Conservation (phyloP, 1,284 basidiomycete species). For the Tausonia pullulans region DNA sequence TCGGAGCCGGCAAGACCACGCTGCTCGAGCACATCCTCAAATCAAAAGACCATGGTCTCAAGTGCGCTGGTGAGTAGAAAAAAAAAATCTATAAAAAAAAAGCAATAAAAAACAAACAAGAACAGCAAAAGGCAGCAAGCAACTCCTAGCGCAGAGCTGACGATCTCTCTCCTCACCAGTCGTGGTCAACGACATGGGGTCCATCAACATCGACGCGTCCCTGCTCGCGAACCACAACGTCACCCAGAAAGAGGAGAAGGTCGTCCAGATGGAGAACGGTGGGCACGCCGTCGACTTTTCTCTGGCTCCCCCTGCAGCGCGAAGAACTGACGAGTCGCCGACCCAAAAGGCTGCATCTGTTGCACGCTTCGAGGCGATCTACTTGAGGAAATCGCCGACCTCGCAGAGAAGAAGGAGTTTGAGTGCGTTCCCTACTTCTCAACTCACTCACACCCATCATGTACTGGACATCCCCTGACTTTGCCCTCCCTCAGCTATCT, state of each 20-base stretch:
- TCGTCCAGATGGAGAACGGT: constrained; percentile 40
- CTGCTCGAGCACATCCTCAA: constrained; percentile 38
- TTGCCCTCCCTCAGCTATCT: constrained; percentile 26
- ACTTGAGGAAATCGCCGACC: constrained; percentile 37
- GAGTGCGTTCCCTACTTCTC: constrained; percentile 22
- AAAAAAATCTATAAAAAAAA: too few relatives aligned
- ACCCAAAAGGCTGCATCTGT: constrained; percentile 36
- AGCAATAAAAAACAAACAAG: too few relatives aligned
- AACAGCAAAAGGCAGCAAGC: neutral
- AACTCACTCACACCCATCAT: neutral
- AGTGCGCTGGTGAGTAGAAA: constrained; percentile 23
- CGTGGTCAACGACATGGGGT: constrained; percentile 40
- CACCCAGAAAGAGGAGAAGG: constrained; percentile 34
- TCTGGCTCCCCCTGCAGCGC: too few relatives aligned
- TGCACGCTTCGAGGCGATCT: constrained; percentile 41
- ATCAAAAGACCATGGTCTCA: constrained; percentile 34
- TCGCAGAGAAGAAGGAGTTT: constrained; percentile 33
- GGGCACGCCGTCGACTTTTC: neutral
- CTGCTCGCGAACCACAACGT: constrained; percentile 35
- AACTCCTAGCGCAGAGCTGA: neutral
- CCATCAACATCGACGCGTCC: constrained; percentile 36
- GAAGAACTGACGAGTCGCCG: neutral
- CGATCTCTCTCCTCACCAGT: constrained; percentile 20
- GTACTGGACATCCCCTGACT: neutral
- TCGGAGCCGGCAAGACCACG: constrained; percentile 41